These are phyloP conservation scores for Emergomyces africanus DNA, from an alignment of 2,329 filamentous ascomycete species.

Conservation along the genomic window DNA sequence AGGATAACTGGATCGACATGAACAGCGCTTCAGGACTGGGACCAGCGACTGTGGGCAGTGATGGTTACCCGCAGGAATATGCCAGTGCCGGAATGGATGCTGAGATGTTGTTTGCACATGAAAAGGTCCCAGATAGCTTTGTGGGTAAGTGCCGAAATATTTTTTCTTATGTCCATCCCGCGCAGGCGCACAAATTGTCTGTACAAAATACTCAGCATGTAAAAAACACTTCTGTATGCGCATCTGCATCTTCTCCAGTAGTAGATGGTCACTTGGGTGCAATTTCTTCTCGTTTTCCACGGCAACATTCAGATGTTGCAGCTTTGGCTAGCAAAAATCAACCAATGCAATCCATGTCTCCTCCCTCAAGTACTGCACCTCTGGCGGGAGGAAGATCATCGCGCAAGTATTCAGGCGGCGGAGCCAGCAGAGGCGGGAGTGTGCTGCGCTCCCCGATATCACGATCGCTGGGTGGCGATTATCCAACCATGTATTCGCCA, in stretches of 20 bases:
- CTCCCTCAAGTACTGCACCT: background rate
- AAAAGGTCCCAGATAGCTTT: slow-evolving; percentile 33
- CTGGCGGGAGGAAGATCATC: background rate
- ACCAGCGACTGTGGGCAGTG: slow-evolving; percentile 50
- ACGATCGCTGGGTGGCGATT: background rate
- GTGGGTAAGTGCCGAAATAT: slow-evolving; percentile 33
- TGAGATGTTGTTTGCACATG: slow-evolving; percentile 27
- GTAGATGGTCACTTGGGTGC: background rate
- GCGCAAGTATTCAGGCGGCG: background rate
- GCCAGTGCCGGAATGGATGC: slow-evolving; percentile 33
- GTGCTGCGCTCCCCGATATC: background rate
- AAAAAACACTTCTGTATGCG: background rate
- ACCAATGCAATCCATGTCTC: slow-evolving; percentile 1
- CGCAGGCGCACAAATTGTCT: background rate
- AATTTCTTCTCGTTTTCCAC: background rate
- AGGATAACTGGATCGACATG: slow-evolving; percentile 46
- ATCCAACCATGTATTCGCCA: background rate
- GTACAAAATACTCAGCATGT: background rate
- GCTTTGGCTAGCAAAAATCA: background rate
- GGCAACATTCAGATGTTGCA: slow-evolving; percentile 1
- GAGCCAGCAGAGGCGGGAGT: background rate
- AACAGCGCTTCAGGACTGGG: slow-evolving; percentile 45
- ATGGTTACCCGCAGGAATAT: slow-evolving; percentile 45
- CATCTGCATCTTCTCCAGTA: background rate
- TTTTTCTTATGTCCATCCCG: slow-evolving; percentile 18